Base-by-base conservation (phyloP, 306 rosid genomes). In the Cucumis melo region DNA sequence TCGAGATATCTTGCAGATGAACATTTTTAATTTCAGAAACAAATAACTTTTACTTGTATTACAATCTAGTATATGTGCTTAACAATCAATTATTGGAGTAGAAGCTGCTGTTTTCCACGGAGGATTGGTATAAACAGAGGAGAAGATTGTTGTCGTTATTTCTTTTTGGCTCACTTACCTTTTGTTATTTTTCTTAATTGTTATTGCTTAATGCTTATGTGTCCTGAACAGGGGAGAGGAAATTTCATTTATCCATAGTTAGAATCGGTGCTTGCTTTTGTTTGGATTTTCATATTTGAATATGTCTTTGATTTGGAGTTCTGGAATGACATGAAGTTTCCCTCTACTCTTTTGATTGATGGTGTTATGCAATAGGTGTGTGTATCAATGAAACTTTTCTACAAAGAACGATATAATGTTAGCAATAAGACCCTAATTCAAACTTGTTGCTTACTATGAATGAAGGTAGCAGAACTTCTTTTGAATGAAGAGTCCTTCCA, bases 401-500 rank as follows among this genome's bases (percentile, higher is more conserved):
- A 29, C 39, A 17, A 5, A 27, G 46, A 73, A 73, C 21, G 10
- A 53, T 13, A 0, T 3, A 51, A 48, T 48, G 58, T 71, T 48
- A 16, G 24, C 42, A 48, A 48, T 72, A 29, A 72, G 76, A n/a
- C 48, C 19, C 41, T 54, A n/a, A 59, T 23, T 79, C 3, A 1
- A 58, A 62, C 60, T 79, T 13, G 34, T 58, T 60, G 58, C 16
- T 24, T 42, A 24, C 50, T 39, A 65, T 81, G 74, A 73, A 81
- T 79, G 59, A 68, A 94, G 97, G 96, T 92, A 32, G 91, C 97
- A 78, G 97, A 94, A 81, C 83, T 82, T 71, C 80, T 88, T 48
- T 83, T 89, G 82, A 73, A 71, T 55, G 92, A 90, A 84, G 90
- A 89, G 88, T 89, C 99, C 78, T 90, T 91, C 81, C 86, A 92